phyloP scores from a whole-genome alignment of 495 filamentous ascomycete genomes.

The Talaromyces nanjingensis region DNA sequence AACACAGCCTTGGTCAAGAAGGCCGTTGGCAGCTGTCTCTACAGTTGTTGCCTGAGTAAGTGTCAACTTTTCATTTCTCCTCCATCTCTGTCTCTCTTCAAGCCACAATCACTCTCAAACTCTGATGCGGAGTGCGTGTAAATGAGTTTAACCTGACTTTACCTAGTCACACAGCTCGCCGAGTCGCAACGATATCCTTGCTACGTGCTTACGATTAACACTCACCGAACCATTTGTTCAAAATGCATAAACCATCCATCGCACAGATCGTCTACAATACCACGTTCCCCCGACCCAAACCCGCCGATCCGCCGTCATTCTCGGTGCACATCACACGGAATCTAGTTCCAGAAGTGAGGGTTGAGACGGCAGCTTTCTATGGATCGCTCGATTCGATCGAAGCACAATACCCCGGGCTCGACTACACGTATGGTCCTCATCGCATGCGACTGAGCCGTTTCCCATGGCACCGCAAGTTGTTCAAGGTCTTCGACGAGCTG shows the following conservation, averaged over 20 bases:
- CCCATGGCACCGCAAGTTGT: conserved; percentile 72
- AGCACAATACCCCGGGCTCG: conserved; percentile 84
- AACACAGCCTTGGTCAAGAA: not conserved
- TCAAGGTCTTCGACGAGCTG: conserved; percentile 74
- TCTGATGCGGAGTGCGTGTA: not conserved
- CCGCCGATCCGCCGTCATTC: conserved; percentile 50
- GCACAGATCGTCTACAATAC: conserved; percentile 48
- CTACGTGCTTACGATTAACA: not conserved
- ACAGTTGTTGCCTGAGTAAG: not conserved
- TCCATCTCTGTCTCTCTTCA: not conserved
- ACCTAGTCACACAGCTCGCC: not conserved
- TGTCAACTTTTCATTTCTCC: not conserved
- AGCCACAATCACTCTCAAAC: not conserved
- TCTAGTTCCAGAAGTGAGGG: conserved; percentile 82
- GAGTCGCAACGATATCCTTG: not conserved
- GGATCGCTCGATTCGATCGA: conserved; percentile 77
- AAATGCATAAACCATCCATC: conserved; percentile 56
- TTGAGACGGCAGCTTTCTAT: conserved; percentile 80
- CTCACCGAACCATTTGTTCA: conserved; percentile 6
- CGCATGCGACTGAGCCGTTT: conserved; percentile 78
- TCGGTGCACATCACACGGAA: conserved; percentile 53
- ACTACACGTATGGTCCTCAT: conserved; percentile 76
- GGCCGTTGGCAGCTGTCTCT: not conserved
- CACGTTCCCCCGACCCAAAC: conserved; percentile 49
- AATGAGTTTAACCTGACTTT: conserved; percentile 1